Evolutionary conservation across 805 yeast genomes (phyloP), one percentile per base, ranked within the genome.

Genomic region (Hanseniaspora opuntiae): DNA sequence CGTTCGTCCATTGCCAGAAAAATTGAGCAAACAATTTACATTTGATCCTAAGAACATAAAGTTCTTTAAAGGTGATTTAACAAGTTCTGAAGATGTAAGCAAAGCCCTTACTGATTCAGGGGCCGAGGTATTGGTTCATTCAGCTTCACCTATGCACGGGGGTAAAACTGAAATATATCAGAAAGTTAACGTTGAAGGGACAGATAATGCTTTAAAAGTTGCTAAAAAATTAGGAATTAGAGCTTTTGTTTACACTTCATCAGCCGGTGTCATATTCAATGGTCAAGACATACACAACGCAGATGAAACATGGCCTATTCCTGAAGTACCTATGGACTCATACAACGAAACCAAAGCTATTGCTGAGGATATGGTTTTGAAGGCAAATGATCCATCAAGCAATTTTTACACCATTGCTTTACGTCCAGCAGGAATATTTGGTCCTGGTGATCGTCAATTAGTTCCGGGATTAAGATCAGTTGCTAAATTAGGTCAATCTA

Each of bases 401-500:
- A 72, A 71, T 1, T 76, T 89, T 58, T 69, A 75, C 47, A 93
- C 98, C 0, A 84, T 86, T 37, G 93, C 96, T 1, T 68, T 93
- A 47, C 78, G 99, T 58, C 98, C 98, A 1, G 96, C 98, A 1
- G 99, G 98, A 39, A 88, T 93, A 47, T 93, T 93, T 71, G 99
- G 98, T 5, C 98, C 97, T 6, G 97, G 98, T 44, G 98, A 93
- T 66, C 79, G 98, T 56, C 99, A 93, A 66, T 71, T 93, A 62
- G 93, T 93, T 45, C 98, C 98, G 12, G 95, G 95, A 3, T 72
- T 93, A 56, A 79, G 96, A 63, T 75, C 75, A 16, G 96, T 86
- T 44, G 88, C 95, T 3, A 75, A 76, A 55, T 70, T 78, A 53
- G 95, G 95, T 9, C 96, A 90, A 67, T 83, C 93, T 22, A 84